These are phyloP conservation scores for Leccinum broughii DNA, from an alignment of 768 basidiomycete species.

Conservation along the genomic window DNA sequence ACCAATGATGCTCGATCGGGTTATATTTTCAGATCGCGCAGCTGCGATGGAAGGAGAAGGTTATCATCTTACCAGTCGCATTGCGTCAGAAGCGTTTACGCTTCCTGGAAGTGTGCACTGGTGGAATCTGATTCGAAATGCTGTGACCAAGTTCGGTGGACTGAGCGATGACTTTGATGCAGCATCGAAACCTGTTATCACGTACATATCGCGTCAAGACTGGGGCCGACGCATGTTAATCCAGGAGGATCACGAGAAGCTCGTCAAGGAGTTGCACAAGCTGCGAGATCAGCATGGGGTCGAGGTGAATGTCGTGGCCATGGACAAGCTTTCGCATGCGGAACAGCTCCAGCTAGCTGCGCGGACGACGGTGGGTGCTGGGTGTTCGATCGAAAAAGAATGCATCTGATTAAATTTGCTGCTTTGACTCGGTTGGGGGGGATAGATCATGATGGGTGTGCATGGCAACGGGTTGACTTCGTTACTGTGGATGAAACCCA, in stretches of 20 bases:
- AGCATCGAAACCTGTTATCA: constrained; percentile 78
- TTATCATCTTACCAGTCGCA: constrained; percentile 71
- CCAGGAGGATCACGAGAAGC: constrained; percentile 70
- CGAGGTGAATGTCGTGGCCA: constrained; percentile 85
- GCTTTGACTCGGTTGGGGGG: background rate
- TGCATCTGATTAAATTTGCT: background rate
- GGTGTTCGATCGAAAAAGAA: background rate
- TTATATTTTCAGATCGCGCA: constrained; percentile 82
- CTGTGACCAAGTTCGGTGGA: constrained; percentile 72
- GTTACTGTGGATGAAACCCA: constrained; percentile 90
- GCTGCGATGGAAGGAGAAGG: constrained; percentile 75
- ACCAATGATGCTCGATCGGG: constrained; percentile 82
- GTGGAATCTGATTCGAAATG: constrained; percentile 80
- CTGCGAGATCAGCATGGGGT: constrained; percentile 72
- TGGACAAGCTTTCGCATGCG: constrained; percentile 75
- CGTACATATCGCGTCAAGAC: constrained; percentile 85
- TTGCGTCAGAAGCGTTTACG: constrained; percentile 70
- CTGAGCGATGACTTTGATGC: constrained; percentile 44
- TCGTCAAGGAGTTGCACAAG: constrained; percentile 72
- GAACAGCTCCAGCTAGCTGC: constrained; percentile 84
- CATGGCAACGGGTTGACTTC: constrained; percentile 92
- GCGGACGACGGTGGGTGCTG: constrained; percentile 71
- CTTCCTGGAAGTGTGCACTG: constrained; percentile 76
- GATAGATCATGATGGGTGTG: constrained; percentile 90
- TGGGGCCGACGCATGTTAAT: constrained; percentile 87